Percentiles rank a stretch among this genome's conserved stretches.
These are phyloP conservation scores for Pleurotus eryngii DNA, from an alignment of 768 basidiomycete species.

Conservation along the genomic window DNA sequence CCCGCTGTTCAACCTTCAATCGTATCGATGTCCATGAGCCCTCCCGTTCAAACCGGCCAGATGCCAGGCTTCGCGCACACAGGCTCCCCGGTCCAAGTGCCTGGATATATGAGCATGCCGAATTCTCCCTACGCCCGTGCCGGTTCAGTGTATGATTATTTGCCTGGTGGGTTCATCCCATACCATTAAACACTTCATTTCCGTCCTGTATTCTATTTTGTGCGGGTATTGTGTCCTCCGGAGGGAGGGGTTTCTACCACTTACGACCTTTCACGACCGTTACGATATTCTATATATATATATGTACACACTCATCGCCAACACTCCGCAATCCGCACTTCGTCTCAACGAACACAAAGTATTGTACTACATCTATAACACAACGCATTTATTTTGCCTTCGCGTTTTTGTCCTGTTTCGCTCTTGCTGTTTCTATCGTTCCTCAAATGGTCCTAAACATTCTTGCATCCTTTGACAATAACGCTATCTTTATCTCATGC, in stretches of 20 bases:
- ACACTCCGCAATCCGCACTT: too few species aligned
- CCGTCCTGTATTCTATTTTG: background rate
- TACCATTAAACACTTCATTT: background rate
- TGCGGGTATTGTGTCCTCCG: background rate
- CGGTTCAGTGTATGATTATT: background rate
- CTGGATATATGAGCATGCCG: constrained; percentile 2
- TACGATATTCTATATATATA: background rate
- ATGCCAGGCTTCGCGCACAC: background rate
- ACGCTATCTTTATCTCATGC: constrained; percentile 5
- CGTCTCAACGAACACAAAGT: background rate
- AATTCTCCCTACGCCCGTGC: background rate
- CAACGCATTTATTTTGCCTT: background rate
- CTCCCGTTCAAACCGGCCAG: background rate
- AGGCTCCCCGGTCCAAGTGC: constrained; percentile 1
- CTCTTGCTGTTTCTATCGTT: background rate
- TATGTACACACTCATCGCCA: background rate
- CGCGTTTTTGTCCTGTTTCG: background rate
- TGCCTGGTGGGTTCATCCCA: constrained; percentile 6
- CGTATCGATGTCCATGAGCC: background rate
- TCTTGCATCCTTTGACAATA: background rate
- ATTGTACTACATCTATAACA: constrained; percentile 2
- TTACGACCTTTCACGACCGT: constrained; percentile 6
- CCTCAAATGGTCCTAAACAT: background rate
- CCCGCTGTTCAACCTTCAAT: background rate
- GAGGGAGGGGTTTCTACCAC: background rate